Evolutionary conservation across 495 filamentous ascomycete species (phyloP).

Genomic region (Massariosphaeria phaeospora): DNA sequence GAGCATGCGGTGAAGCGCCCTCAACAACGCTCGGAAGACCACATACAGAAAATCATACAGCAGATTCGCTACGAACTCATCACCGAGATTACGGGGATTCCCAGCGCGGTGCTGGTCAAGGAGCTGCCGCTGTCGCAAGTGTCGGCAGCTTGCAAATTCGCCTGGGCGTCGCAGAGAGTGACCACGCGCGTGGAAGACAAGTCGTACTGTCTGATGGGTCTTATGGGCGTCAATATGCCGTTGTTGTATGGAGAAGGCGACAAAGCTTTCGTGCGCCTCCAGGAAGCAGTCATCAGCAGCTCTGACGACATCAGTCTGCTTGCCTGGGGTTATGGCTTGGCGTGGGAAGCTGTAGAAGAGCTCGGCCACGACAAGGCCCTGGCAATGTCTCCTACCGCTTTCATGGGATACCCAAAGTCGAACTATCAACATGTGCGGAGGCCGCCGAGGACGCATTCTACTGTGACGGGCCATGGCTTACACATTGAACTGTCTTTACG

Average conservation of each 20-base stretch:
- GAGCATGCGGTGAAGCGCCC: neutral
- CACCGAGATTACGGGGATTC: neutral
- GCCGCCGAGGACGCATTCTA: neutral
- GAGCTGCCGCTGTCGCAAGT: neutral
- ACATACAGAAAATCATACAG: neutral
- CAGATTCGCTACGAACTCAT: neutral
- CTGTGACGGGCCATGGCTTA: neutral
- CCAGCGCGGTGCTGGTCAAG: neutral
- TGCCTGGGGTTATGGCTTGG: slow-evolving; percentile 3
- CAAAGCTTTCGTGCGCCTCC: slow-evolving; percentile 2
- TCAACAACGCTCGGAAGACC: neutral
- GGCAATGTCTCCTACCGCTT: neutral
- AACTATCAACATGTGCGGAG: neutral
- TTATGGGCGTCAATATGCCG: slow-evolving; percentile 11
- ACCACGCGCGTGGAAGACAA: slow-evolving; percentile 11
- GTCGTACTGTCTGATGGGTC: slow-evolving; percentile 12
- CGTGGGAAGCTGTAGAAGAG: neutral
- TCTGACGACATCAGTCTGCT: slow-evolving; percentile 1
- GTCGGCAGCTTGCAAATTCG: neutral
- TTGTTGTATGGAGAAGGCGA: slow-evolving; percentile 12
- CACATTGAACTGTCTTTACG: neutral
- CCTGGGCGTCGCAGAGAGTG: slow-evolving; percentile 4
- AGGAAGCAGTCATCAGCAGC: slow-evolving; percentile 1
- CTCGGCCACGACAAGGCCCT: neutral
- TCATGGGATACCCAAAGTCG: neutral